Percentiles rank a stretch among this genome's conserved stretches.
These are phyloP conservation scores for Crucibulum laeve DNA, from an alignment of 768 basidiomycete genomes.

Conservation along the genomic window DNA sequence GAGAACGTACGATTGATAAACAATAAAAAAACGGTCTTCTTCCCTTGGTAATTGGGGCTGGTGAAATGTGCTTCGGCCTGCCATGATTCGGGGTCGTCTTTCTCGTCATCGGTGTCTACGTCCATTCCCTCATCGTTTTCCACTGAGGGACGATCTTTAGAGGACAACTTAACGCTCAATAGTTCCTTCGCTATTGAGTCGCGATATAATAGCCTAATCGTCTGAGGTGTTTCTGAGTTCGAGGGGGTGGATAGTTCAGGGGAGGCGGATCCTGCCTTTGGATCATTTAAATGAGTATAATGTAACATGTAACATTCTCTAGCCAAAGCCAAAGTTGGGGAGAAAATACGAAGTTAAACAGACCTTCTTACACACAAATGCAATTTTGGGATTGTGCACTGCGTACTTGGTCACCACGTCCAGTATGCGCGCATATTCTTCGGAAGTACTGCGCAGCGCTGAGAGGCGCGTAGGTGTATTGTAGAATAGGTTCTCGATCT, in stretches of 20 bases:
- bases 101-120: conserved; percentile 18
- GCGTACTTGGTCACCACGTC: conserved; percentile 93
- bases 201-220: conserved; percentile 81
- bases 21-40: conserved; percentile 78
- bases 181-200: conserved; percentile 78
- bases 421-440: conserved; percentile 89
- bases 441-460: conserved; percentile 77
- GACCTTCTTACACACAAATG: conserved; percentile 93
- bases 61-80: conserved; percentile 73
- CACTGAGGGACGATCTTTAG: conserved; percentile 20
- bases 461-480: conserved; percentile 87
- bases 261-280: conserved; percentile 62
- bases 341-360: too few species aligned
- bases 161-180: conserved; percentile 37
- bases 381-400: conserved; percentile 83
- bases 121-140: conserved; percentile 20
- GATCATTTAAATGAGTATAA: background rate
- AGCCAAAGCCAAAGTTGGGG: background rate
- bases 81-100: conserved; percentile 51
- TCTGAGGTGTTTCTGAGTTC: conserved; percentile 55
- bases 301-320: background rate
- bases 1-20: conserved; percentile 87
- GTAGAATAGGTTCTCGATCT: conserved; percentile 97
- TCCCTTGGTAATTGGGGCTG: conserved; percentile 84
- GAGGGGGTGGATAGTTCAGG: conserved; percentile 84